Conservation (phyloP, 495 filamentous ascomycete species). For the Bathelium albidoporum region DNA sequence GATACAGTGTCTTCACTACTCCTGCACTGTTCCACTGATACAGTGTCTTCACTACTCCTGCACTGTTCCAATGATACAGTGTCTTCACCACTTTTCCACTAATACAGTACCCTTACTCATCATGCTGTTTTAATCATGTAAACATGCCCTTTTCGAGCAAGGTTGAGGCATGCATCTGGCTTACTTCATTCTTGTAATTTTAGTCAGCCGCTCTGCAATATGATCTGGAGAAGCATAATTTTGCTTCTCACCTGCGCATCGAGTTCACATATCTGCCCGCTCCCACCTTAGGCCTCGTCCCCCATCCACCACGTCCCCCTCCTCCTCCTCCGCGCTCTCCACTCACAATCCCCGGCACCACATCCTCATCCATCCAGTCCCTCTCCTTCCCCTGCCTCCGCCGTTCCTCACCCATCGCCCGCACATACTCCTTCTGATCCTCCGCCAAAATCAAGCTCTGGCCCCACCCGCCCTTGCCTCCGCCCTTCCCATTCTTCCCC, state of each 20-base stretch:
- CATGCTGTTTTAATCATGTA: too few species aligned
- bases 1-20: too few species aligned
- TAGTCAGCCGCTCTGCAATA: too few species aligned
- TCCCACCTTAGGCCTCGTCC: constrained; percentile 65
- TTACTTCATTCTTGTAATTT: too few species aligned
- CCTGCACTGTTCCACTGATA: too few species aligned
- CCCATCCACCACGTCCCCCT: constrained; percentile 44
- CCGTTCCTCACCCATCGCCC: constrained; percentile 47
- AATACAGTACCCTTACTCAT: too few species aligned
- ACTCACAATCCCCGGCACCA: constrained; percentile 74
- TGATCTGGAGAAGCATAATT: not conserved
- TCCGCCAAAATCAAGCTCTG: constrained; percentile 72
- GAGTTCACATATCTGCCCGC: constrained; percentile 83
- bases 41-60: too few species aligned
- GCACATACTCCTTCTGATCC: constrained; percentile 88
- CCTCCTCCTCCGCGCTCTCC: constrained; percentile 69
- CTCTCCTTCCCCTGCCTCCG: constrained; percentile 52
- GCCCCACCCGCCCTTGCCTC: constrained; percentile 83
- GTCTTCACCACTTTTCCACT: too few species aligned
- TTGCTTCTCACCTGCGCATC: constrained; percentile 45
- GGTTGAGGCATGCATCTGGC: too few species aligned
- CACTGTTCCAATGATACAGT: too few species aligned
- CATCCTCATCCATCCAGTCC: constrained; percentile 92
- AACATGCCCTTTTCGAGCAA: too few species aligned
- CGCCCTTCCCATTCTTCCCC: constrained; percentile 36